Evolutionary conservation across 2,329 filamentous ascomycete genomes (phyloP).

Genomic region (Claviceps purpurea): DNA sequence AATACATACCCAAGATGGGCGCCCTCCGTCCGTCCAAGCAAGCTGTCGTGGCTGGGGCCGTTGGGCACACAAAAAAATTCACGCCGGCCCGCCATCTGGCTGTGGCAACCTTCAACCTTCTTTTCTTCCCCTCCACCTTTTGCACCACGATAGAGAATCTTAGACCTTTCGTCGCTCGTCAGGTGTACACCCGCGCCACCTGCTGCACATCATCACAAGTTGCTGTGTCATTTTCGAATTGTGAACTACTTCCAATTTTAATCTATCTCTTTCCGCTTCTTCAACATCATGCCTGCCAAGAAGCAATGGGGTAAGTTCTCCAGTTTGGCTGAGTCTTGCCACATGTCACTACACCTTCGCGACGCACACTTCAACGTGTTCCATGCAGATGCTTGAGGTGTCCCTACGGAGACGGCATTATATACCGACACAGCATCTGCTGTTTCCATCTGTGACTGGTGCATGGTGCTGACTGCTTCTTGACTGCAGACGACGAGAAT

Average conservation of each 20-base stretch:
- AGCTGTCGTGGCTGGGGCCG: background rate
- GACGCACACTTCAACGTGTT: background rate
- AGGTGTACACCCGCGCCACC: background rate
- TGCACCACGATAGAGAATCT: background rate
- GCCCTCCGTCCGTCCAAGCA: background rate
- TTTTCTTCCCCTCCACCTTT: background rate
- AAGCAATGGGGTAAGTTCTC: constrained; percentile 28
- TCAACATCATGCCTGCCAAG: constrained; percentile 23
- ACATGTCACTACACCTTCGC: constrained; percentile 5
- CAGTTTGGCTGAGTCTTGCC: background rate
- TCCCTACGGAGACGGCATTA: constrained; percentile 3
- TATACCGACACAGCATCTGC: background rate
- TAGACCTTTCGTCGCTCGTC: background rate
- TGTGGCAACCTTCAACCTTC: too few species aligned
- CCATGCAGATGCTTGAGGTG: constrained; percentile 1
- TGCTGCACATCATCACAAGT: background rate
- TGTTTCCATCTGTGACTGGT: constrained; percentile 1
- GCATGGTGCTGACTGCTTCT: constrained; percentile 11
- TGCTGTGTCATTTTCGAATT: background rate
- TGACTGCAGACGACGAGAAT: constrained; percentile 25
- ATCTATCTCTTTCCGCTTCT: too few species aligned
- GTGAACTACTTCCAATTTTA: background rate
- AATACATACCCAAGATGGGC: too few species aligned
- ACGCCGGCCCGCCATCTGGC: background rate
- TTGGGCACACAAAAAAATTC: background rate